Evolutionary conservation across 192 early-diverging fungal genomes (phyloP).

Genomic region (Podila minutissima): DNA sequence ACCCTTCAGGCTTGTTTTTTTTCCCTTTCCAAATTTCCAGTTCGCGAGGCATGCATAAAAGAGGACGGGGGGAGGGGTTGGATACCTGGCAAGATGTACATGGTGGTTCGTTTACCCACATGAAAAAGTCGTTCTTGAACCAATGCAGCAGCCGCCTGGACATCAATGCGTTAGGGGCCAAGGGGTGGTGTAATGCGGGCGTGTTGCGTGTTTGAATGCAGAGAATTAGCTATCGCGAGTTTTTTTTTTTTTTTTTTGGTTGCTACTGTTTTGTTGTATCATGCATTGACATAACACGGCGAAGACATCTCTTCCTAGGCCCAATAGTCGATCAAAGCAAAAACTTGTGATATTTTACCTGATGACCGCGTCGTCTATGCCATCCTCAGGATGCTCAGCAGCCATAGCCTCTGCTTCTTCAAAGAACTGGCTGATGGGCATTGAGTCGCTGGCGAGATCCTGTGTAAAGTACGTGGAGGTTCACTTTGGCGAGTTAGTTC

Average conservation of each 20-base stretch:
- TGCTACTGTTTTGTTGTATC: too few species aligned
- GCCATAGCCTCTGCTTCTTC: slow-evolving; percentile 52
- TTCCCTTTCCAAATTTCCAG: too few species aligned
- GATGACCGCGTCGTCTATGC: slow-evolving; percentile 29
- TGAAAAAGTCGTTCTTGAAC: slow-evolving; percentile 66
- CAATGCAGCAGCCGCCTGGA: slow-evolving; percentile 54
- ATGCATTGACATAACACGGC: too few species aligned
- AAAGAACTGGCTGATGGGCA: slow-evolving; percentile 52
- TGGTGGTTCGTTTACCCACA: slow-evolving; percentile 58
- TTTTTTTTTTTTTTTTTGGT: too few species aligned
- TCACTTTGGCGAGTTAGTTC: not conserved
- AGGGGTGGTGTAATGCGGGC: not conserved
- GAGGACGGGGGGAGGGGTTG: not conserved
- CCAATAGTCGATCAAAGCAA: too few species aligned
- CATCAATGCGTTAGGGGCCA: slow-evolving; percentile 8
- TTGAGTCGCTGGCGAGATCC: slow-evolving; percentile 54
- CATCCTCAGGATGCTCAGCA: slow-evolving; percentile 40
- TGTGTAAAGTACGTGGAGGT: slow-evolving; percentile 4
- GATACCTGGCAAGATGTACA: slow-evolving; percentile 55
- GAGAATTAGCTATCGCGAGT: too few species aligned
- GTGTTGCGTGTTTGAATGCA: not conserved
- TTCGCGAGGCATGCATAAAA: not conserved
- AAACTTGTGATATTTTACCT: slow-evolving; percentile 9
- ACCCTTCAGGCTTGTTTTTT: not conserved
- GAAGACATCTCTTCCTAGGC: too few species aligned